Percentiles rank a stretch among this genome's conserved stretches.
Conservation (phyloP, 2,329 filamentous ascomycete genomes). For the Fusarium fujikuroi region DNA sequence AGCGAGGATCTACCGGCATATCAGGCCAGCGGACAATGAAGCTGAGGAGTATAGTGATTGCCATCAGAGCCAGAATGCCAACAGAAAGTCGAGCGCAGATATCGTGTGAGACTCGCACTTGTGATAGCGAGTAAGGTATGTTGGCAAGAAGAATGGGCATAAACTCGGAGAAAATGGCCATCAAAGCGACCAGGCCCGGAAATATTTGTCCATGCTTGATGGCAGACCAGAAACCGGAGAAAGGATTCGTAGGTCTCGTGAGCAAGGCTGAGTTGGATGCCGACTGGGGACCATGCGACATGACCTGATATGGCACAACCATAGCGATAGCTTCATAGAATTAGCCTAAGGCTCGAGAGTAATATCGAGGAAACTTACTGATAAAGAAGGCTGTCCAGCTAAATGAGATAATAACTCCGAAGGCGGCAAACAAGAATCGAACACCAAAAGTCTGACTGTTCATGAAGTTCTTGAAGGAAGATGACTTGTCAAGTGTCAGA, state of each 20-base stretch:
- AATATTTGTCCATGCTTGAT: slow-evolving; percentile 48
- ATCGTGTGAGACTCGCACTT: slow-evolving; percentile 52
- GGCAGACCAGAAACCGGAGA: slow-evolving; percentile 54
- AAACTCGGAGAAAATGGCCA: slow-evolving; percentile 60
- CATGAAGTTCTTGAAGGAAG: slow-evolving; percentile 52
- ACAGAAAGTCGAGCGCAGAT: slow-evolving; percentile 55
- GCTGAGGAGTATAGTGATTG: slow-evolving; percentile 52
- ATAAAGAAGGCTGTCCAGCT: slow-evolving; percentile 56
- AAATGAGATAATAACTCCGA: slow-evolving; percentile 56
- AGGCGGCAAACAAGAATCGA: slow-evolving; percentile 55
- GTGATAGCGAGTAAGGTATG: slow-evolving; percentile 58
- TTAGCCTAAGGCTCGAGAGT: neutral
- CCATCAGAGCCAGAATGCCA: slow-evolving; percentile 55
- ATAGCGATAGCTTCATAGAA: slow-evolving; percentile 54
- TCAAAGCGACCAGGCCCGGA: slow-evolving; percentile 53
- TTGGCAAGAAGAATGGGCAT: slow-evolving; percentile 62
- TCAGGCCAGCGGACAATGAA: slow-evolving; percentile 57
- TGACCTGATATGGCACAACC: slow-evolving; percentile 57
- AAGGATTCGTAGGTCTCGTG: slow-evolving; percentile 56
- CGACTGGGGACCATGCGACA: slow-evolving; percentile 49
- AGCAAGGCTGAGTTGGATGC: slow-evolving; percentile 54
- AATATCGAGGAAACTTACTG: slow-evolving; percentile 22
- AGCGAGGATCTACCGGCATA: slow-evolving; percentile 60
- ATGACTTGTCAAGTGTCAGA: slow-evolving; percentile 44
- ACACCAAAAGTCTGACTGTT: slow-evolving; percentile 56